phyloP scores from a whole-genome alignment of 768 basidiomycete genomes.

The Amanita fuliginea region DNA sequence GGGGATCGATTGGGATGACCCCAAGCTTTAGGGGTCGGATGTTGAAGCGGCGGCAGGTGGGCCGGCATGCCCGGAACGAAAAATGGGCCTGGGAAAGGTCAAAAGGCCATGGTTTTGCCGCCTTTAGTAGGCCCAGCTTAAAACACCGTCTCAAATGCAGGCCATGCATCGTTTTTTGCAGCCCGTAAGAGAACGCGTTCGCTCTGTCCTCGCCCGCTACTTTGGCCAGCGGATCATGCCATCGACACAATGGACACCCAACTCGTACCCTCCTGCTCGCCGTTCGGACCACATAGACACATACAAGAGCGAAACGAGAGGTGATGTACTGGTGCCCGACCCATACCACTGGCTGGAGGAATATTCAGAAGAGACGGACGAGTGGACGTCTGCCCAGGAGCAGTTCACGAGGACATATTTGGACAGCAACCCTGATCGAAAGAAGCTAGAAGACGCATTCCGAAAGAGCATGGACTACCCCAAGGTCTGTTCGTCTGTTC shows the following conservation, averaged over 20 bases:
- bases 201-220: constrained; percentile 13
- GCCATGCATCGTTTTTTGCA: constrained; percentile 14
- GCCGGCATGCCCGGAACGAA: constrained; percentile 4
- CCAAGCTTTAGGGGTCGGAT: background rate
- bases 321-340: constrained; percentile 52
- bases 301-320: constrained; percentile 56
- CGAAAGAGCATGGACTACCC: constrained; percentile 30
- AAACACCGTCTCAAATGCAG: constrained; percentile 5
- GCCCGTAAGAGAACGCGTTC: constrained; percentile 12
- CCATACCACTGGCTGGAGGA: constrained; percentile 72
- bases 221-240: constrained; percentile 20
- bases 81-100: constrained; percentile 7
- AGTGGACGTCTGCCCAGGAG: constrained; percentile 55
- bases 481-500: constrained; percentile 27
- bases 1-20: too few relatives aligned
- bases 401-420: constrained; percentile 47
- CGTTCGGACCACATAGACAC: constrained; percentile 57
- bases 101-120: constrained; percentile 4
- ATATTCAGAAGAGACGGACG: constrained; percentile 48
- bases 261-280: constrained; percentile 52
- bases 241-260: constrained; percentile 40
- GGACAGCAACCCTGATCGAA: constrained; percentile 49
- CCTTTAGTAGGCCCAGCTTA: constrained; percentile 4
- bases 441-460: constrained; percentile 49
- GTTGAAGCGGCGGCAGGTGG: constrained; percentile 1